Conservation (phyloP, 139 green algal genomes). For the Tetratostichococcus sp. region DNA sequence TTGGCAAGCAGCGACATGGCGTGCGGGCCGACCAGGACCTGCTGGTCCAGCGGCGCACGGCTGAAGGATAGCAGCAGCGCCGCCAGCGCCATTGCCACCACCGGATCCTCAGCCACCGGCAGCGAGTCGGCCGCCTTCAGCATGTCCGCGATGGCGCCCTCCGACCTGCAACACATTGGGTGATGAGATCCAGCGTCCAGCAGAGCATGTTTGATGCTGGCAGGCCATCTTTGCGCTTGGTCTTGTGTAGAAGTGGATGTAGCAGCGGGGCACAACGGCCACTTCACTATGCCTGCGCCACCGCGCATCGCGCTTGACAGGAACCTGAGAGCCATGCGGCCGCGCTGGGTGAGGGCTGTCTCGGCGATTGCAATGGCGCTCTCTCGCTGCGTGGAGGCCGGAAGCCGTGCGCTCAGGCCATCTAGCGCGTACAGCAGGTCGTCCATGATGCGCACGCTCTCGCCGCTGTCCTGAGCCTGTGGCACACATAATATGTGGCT, state of each 20-base stretch:
- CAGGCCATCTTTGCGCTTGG: too few relatives aligned
- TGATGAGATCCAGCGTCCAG: too few relatives aligned
- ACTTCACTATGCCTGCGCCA: too few relatives aligned
- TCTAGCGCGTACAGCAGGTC: slow-evolving; percentile 58
- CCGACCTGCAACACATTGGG: slow-evolving; percentile 12
- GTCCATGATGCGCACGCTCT: slow-evolving; percentile 53
- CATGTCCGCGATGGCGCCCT: slow-evolving; percentile 46
- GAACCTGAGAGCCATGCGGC: slow-evolving; percentile 40
- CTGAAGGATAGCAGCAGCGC: slow-evolving; percentile 32
- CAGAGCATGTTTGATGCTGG: too few relatives aligned
- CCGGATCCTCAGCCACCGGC: slow-evolving; percentile 21
- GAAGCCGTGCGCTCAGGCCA: slow-evolving; percentile 25
- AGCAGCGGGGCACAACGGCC: too few relatives aligned
- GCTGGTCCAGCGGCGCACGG: slow-evolving; percentile 27
- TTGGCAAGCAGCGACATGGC: slow-evolving; percentile 31
- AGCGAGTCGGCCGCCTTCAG: slow-evolving; percentile 26
- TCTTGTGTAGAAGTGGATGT: too few relatives aligned
- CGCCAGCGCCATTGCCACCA: slow-evolving; percentile 24
- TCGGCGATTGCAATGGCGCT: slow-evolving; percentile 32
- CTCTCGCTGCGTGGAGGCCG: slow-evolving; percentile 26
- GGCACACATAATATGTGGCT: too few relatives aligned
- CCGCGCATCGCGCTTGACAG: too few relatives aligned
- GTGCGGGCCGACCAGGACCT: slow-evolving; percentile 29
- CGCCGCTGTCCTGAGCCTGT: slow-evolving; percentile 62
- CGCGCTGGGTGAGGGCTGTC: slow-evolving; percentile 35